Base-by-base conservation (phyloP, 495 filamentous ascomycete genomes). In the Aspergillus diversus region DNA sequence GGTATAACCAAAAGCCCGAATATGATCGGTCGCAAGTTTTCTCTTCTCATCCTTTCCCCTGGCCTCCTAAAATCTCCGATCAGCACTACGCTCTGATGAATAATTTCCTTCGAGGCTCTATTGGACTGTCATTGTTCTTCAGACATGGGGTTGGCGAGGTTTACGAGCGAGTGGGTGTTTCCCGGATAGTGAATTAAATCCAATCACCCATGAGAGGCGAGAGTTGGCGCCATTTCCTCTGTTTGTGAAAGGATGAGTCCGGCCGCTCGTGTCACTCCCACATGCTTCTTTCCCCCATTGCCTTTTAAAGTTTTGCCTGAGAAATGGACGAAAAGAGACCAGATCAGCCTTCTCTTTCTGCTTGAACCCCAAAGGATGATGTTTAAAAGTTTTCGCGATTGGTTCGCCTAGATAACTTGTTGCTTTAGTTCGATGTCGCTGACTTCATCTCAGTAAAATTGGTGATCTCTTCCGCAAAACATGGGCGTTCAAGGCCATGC, bases 61-160 rank as follows among this genome's bases (percentile, higher is more conserved):
- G 15, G n/a, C 12, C 8, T 49, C 47, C 11, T 27, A 55, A 49
- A 56, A 37, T 61, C 59, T 61, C 52, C 59, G 51, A 55, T 56
- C 51, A 61, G 59, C 51, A 35, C 58, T 60, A 61, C 49, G 57
- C 11, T 15, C 34, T 34, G 52, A 4, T 37, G 35, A 43, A 46
- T 46, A 21, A 48, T 7, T 27, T 12, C 33, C 47, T n/a, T 59
- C 15, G 15, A 21, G 17, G 33, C 5, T 50, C 47, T 5, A 50
- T 50, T 15, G 46, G 47, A 51, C 42, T 35, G 5, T 51, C 42
- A 35, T 59, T 27, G 21, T 27, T 51, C 33, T 54, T 54, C 51
- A 54, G 27, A 34, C 27, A 54, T 27, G 21, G 21, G 21, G 21
- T 27, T 27, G 21, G 21, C 21, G 21, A 43, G n/a, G n/a, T 15